Percentiles rank a stretch among this genome's conserved stretches.
phyloP scores from a whole-genome alignment of 495 filamentous ascomycete genomes.

The Xylaria castorea region DNA sequence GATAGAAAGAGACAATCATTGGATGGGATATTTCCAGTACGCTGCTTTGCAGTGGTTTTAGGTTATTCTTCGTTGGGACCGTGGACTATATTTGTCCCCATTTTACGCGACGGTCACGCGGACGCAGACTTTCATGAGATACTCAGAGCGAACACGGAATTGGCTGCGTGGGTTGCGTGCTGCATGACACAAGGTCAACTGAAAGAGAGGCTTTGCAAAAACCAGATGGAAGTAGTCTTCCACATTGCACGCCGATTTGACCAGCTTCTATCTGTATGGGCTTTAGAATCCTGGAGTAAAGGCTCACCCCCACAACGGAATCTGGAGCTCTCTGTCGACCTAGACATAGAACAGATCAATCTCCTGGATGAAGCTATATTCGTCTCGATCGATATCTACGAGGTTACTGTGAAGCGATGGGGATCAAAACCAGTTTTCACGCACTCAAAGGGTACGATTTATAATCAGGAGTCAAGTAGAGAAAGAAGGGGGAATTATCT shows the following conservation, averaged over 20 bases:
- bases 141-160: background rate
- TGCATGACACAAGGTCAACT: slow-evolving; percentile 23
- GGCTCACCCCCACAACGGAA: background rate
- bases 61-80: slow-evolving; percentile 5
- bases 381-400: slow-evolving; percentile 24
- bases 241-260: background rate
- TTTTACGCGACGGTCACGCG: slow-evolving; percentile 1
- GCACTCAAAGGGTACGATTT: background rate
- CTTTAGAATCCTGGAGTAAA: background rate
- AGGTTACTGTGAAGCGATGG: background rate
- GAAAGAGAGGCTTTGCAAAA: slow-evolving; percentile 1
- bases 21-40: background rate
- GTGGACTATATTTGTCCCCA: slow-evolving; percentile 18
- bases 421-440: background rate
- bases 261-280: slow-evolving; percentile 14
- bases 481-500: background rate
- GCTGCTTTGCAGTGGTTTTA: slow-evolving; percentile 12
- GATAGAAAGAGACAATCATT: slow-evolving; percentile 1
- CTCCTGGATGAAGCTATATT: slow-evolving; percentile 18
- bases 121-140: slow-evolving; percentile 16
- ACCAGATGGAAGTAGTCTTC: background rate
- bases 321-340: slow-evolving; percentile 12
- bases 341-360: slow-evolving; percentile 9
- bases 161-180: background rate
- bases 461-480: background rate